phyloP scores from a whole-genome alignment of 2,329 filamentous ascomycete species.

The Diplodia seriata region DNA sequence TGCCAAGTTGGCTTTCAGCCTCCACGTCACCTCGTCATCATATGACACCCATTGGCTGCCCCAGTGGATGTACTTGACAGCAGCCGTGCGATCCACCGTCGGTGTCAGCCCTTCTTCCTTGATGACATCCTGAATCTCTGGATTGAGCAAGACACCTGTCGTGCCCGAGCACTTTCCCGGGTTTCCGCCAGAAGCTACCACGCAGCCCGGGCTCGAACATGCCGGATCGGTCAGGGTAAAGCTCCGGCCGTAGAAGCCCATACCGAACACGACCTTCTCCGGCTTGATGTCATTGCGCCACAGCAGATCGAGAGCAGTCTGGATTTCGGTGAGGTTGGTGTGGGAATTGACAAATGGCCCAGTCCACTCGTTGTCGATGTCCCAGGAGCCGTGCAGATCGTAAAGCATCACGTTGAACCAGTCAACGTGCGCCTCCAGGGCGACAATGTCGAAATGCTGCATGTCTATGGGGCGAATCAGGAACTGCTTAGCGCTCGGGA shows the following conservation, averaged over 20 bases:
- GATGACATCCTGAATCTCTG: conserved; percentile 47
- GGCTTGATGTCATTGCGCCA: conserved; percentile 55
- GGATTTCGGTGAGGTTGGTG: conserved; percentile 59
- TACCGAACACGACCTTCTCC: conserved; percentile 53
- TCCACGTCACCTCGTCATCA: conserved; percentile 47
- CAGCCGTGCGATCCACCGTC: conserved; percentile 41
- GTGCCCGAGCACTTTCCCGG: conserved; percentile 42
- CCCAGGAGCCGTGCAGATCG: conserved; percentile 38
- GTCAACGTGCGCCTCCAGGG: no score
- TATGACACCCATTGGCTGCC: conserved; percentile 49
- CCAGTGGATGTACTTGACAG: conserved; percentile 46
- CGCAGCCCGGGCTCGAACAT: conserved; percentile 39
- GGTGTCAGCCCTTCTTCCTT: conserved; percentile 37
- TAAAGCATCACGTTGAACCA: no score
- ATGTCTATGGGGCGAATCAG: no score
- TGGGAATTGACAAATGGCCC: conserved; percentile 49
- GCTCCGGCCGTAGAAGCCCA: conserved; percentile 56
- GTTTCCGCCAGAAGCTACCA: conserved; percentile 36
- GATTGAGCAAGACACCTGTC: conserved; percentile 45
- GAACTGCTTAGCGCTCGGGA: no score
- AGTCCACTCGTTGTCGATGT: conserved; percentile 39
- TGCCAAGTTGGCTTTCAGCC: conserved; percentile 45
- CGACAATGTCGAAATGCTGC: no score
- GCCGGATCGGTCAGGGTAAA: conserved; percentile 38
- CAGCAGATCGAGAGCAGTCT: conserved; percentile 51